Conservation (phyloP, 2,329 filamentous ascomycete species). For the Trichoderma harzianum region DNA sequence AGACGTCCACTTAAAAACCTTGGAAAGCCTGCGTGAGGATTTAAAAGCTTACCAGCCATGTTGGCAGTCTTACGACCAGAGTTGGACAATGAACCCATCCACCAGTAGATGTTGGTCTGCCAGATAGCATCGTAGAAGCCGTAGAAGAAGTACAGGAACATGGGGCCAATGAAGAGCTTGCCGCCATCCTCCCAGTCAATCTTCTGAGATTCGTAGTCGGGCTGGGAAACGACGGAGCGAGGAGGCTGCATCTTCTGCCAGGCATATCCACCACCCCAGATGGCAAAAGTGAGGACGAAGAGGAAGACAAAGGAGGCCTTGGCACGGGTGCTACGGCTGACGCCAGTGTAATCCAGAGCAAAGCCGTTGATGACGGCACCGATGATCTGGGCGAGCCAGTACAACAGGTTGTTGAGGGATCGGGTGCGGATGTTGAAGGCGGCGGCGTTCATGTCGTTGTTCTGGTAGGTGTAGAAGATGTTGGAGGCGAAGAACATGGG, state of each 20-base stretch:
- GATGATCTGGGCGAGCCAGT: constrained; percentile 57
- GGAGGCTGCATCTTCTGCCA: constrained; percentile 64
- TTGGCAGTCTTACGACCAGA: constrained; percentile 89
- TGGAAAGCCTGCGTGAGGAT: not conserved
- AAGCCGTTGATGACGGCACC: constrained; percentile 47
- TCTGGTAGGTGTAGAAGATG: constrained; percentile 56
- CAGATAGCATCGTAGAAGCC: constrained; percentile 86
- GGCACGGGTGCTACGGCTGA: constrained; percentile 69
- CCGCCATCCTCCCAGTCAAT: constrained; percentile 65
- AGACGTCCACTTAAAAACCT: not conserved
- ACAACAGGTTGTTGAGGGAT: constrained; percentile 52
- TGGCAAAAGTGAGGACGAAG: constrained; percentile 66
- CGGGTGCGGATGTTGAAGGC: constrained; percentile 54
- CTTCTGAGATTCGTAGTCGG: constrained; percentile 24
- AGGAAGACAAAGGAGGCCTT: constrained; percentile 64
- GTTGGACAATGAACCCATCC: constrained; percentile 88
- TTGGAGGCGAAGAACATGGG: constrained; percentile 56
- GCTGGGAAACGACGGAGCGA: constrained; percentile 37
- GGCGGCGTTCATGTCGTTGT: constrained; percentile 55
- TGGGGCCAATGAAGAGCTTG: constrained; percentile 63
- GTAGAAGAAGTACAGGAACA: constrained; percentile 89
- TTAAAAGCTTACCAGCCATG: constrained; percentile 61
- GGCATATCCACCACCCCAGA: constrained; percentile 81
- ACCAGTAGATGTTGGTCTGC: constrained; percentile 69
- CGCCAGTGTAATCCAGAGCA: constrained; percentile 62